Base-by-base conservation (phyloP, 1,284 basidiomycete genomes). In the Athelia sp. region DNA sequence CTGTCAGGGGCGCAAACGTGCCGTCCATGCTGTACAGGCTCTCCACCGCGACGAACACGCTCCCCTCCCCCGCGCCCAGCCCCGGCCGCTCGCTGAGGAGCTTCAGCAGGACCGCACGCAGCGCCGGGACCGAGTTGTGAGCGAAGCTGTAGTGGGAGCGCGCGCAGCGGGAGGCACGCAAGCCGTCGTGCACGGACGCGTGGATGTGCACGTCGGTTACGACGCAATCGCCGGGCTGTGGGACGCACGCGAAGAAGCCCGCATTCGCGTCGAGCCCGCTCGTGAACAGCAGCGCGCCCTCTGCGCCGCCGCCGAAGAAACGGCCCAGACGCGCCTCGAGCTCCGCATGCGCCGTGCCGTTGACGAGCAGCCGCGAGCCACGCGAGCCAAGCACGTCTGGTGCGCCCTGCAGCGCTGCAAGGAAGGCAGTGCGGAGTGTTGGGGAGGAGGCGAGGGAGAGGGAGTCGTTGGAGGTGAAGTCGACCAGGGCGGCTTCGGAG, bases 21-120 rank as follows among this genome's bases (percentile, higher is more conserved):
- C 95, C 95, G 59, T 98, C 95, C 95, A 98, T 98, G 53, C 88
- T 92, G 62, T 98, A 98, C 49, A 98, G 68, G 40, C 82, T 84
- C 72, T 98, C 95, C 15, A 97, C 81, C 0, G 90, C 85, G n/a
- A 98, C 62, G 56, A 93, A 89, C 8, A 87, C 71, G 53, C 75
- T 87, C 50, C 43, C 63, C 50, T 49, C 55, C 14, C 61, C 71
- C 0, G 54, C 50, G 61, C 70, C 57, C n/a, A 84, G 49, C 10
- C 62, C 67, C 0, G 64, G 60, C 4, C 65, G 60, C 43, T 70
- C 66, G 1, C 59, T 50, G 11, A 75, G 52, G 26, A 82, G 62
- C 22, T 60, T 58, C 10, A 62, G 54, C 4, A 91, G 61, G 0
- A 76, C 61, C 3, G 59, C 58, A 19, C 76, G 64, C n/a, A 88